Evolutionary conservation across 1,284 basidiomycete species (phyloP).

Genomic region (Ustilago hordei): DNA sequence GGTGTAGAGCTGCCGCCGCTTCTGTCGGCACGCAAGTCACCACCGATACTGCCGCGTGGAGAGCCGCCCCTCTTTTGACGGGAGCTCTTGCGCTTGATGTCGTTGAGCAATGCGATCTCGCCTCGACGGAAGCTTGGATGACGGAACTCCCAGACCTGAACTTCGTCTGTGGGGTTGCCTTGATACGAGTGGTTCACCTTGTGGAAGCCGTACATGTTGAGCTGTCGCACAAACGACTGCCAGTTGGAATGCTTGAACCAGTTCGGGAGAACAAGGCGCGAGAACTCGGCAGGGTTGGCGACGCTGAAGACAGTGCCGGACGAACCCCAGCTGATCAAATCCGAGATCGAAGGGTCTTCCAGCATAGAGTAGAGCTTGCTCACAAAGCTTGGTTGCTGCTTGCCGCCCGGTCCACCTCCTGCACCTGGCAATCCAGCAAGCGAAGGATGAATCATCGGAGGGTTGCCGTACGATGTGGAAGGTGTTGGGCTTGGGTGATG

Average conservation of each 20-base stretch:
- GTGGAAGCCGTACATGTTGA: constrained; percentile 67
- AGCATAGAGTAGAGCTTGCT: constrained; percentile 66
- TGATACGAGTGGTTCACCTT: constrained; percentile 66
- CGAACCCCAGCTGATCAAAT: constrained; percentile 61
- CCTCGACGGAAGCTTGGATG: constrained; percentile 61
- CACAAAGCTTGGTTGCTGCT: constrained; percentile 64
- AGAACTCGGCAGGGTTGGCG: constrained; percentile 64
- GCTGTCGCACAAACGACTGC: constrained; percentile 66
- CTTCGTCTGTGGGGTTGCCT: constrained; percentile 57
- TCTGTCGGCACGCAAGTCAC: constrained; percentile 38
- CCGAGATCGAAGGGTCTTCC: constrained; percentile 58
- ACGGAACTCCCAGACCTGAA: constrained; percentile 66
- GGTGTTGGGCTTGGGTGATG: constrained; percentile 40
- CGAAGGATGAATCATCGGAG: constrained; percentile 59
- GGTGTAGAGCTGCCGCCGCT: constrained; percentile 52
- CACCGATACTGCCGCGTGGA: constrained; percentile 39
- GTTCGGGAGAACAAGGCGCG: constrained; percentile 58
- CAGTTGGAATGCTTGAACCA: constrained; percentile 68
- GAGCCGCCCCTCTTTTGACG: constrained; percentile 53
- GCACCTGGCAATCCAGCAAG: constrained; percentile 58
- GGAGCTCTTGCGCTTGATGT: constrained; percentile 65
- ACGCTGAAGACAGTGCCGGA: constrained; percentile 61
- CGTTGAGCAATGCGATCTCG: constrained; percentile 57
- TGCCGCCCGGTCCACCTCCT: constrained; percentile 54
- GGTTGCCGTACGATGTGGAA: constrained; percentile 49